These are phyloP conservation scores for Kurtzmaniella quercitrusa DNA, from an alignment of 1,139 yeast genomes.

Conservation along the genomic window DNA sequence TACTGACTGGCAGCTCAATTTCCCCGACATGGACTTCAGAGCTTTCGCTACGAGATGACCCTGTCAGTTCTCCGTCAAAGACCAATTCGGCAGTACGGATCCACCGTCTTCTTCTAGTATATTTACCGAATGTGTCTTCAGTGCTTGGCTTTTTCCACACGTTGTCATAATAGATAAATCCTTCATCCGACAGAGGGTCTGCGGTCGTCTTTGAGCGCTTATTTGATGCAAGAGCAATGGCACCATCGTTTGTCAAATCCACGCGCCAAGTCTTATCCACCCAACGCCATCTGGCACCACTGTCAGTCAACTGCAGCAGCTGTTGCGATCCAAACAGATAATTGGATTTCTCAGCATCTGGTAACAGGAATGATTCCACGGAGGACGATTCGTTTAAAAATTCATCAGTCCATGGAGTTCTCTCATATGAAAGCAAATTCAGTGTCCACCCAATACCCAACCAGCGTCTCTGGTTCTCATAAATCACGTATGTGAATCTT, in stretches of 20 bases:
- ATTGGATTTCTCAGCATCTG: constrained; percentile 51
- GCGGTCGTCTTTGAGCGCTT: constrained; percentile 68
- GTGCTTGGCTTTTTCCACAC: constrained; percentile 92
- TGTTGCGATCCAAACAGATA: constrained; percentile 20
- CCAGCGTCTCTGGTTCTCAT: constrained; percentile 97
- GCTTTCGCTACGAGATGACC: constrained; percentile 1
- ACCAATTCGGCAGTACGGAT: constrained; percentile 88
- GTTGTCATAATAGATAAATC: constrained; percentile 84
- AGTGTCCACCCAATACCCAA: constrained; percentile 98
- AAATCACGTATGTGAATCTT: constrained; percentile 86
- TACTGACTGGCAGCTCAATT: constrained; percentile 3
- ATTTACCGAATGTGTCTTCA: constrained; percentile 84
- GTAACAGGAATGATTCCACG: constrained; percentile 73
- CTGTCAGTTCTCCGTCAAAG: constrained; percentile 19
- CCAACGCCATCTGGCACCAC: constrained; percentile 88
- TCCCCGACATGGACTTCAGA: constrained; percentile 5
- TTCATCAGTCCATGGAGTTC: constrained; percentile 97
- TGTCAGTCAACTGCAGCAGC: constrained; percentile 24
- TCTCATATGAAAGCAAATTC: constrained; percentile 82
- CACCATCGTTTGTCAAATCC: constrained; percentile 85
- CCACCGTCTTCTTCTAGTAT: constrained; percentile 95
- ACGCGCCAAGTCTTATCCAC: constrained; percentile 88
- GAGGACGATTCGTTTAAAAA: constrained; percentile 81
- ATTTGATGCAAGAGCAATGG: constrained; percentile 63
- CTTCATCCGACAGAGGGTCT: constrained; percentile 77